Conservation (phyloP, 495 filamentous ascomycete species). For the Penicillium crystallinum region DNA sequence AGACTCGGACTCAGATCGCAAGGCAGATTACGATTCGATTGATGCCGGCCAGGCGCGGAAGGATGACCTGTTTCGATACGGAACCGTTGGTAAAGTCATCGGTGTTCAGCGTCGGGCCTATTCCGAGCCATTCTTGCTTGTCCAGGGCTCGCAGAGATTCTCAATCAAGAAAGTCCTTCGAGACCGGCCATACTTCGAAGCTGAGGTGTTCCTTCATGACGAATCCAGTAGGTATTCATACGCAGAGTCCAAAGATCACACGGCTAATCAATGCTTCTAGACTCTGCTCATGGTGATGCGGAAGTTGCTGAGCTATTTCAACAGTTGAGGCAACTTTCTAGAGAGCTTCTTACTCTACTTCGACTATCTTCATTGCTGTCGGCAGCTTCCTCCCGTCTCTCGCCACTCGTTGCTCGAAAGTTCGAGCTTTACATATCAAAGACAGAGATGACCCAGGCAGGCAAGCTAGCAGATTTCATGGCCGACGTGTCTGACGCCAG, state of each 20-base stretch:
- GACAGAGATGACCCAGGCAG: conserved; percentile 73
- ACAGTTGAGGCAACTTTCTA: conserved; percentile 72
- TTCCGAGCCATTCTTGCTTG: conserved; percentile 74
- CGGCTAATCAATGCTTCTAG: conserved; percentile 18
- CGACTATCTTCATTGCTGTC: conserved; percentile 72
- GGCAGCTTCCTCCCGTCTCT: conserved; percentile 55
- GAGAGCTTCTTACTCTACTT: conserved; percentile 75
- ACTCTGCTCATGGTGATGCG: conserved; percentile 44
- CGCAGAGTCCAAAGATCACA: background rate
- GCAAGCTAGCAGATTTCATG: conserved; percentile 93
- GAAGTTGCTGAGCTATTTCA: conserved; percentile 65
- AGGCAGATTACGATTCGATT: conserved; percentile 36
- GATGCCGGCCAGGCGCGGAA: conserved; percentile 58
- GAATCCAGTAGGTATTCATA: conserved; percentile 45
- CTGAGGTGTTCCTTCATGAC: conserved; percentile 59
- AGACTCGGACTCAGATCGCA: conserved; percentile 31
- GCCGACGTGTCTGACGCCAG: conserved; percentile 78
- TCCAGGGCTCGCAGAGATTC: conserved; percentile 79
- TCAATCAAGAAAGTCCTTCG: conserved; percentile 66
- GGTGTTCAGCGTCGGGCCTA: conserved; percentile 75
- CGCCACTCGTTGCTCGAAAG: conserved; percentile 75
- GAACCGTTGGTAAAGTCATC: conserved; percentile 74
- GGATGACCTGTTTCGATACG: conserved; percentile 70
- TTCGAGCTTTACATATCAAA: conserved; percentile 78
- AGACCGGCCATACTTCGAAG: conserved; percentile 83